Percentiles rank a stretch among this genome's conserved stretches.
phyloP scores from a whole-genome alignment of 2,329 filamentous ascomycete genomes.

The Dryadomyces quercus-mongolicae region DNA sequence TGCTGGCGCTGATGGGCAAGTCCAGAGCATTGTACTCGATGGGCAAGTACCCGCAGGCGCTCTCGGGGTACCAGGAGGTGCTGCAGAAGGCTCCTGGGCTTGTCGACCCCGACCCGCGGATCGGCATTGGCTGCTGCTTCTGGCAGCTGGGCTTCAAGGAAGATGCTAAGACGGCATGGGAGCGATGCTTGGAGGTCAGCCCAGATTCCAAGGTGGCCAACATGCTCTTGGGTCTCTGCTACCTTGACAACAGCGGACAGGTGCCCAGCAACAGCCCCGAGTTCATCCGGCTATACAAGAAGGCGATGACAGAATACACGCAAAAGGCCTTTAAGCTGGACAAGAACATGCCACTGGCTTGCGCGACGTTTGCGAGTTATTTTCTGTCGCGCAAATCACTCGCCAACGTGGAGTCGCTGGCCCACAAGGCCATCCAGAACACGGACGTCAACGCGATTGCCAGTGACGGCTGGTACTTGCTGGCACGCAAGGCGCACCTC shows the following conservation, averaged over 20 bases:
- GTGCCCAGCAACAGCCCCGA: slow-evolving; percentile 73
- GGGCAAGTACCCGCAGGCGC: slow-evolving; percentile 71
- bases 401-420: slow-evolving; percentile 70
- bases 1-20: slow-evolving; percentile 85
- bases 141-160: slow-evolving; percentile 95
- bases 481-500: slow-evolving; percentile 85
- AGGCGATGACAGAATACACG: slow-evolving; percentile 88
- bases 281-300: slow-evolving; percentile 78
- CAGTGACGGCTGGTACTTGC: slow-evolving; percentile 93
- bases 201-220: slow-evolving; percentile 82
- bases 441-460: slow-evolving; percentile 95
- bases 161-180: slow-evolving; percentile 83
- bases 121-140: slow-evolving; percentile 92
- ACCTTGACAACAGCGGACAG: slow-evolving; percentile 75
- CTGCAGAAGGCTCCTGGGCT: slow-evolving; percentile 76
- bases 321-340: slow-evolving; percentile 90
- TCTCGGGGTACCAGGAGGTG: slow-evolving; percentile 78
- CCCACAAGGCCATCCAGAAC: slow-evolving; percentile 86
- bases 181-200: slow-evolving; percentile 68
- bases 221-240: slow-evolving; percentile 79
- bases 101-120: slow-evolving; percentile 85
- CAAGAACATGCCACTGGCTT: slow-evolving; percentile 81
- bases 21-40: slow-evolving; percentile 78
- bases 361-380: slow-evolving; percentile 80
- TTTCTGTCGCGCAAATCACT: slow-evolving; percentile 76